Conservation (phyloP, 1,139 yeast genomes). For the Meyerozyma sp. region DNA sequence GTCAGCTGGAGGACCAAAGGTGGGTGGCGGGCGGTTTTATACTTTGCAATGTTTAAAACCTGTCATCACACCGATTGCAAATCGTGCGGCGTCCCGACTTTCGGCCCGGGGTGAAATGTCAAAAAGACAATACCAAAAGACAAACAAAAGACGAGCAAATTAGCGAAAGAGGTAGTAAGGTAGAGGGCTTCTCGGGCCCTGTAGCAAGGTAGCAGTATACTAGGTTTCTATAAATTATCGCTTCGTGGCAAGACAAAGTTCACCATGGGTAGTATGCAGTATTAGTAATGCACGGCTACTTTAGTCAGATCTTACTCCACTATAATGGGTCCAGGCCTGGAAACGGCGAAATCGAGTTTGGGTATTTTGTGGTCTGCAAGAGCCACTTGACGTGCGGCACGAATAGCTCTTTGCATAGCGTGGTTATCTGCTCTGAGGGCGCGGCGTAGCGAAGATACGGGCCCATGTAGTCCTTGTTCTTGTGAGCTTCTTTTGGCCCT, state of each 20-base stretch:
- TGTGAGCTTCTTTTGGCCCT: not conserved
- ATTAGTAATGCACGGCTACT: not conserved
- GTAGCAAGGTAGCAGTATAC: not conserved
- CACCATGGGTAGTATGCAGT: not conserved
- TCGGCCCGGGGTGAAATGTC: no score
- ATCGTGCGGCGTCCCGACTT: no score
- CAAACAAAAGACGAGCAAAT: no score
- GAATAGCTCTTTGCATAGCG: conserved; percentile 6
- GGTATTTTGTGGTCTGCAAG: conserved; percentile 23
- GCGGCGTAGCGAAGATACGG: not conserved
- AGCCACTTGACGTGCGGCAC: conserved; percentile 38
- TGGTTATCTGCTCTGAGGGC: not conserved
- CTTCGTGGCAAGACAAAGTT: no score
- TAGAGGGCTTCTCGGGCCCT: no score
- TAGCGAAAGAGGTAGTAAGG: not conserved
- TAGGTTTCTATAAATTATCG: not conserved
- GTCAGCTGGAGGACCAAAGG: not conserved
- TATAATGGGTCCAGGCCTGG: not conserved
- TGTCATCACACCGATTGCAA: no score
- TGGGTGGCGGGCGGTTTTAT: no score
- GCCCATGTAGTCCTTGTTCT: conserved; percentile 1
- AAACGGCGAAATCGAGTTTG: not conserved
- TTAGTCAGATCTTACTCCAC: not conserved
- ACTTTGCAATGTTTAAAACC: no score
- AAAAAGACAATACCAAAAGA: not conserved